Percentiles rank a stretch among this genome's conserved stretches.
These are phyloP conservation scores for Spathaspora hagerdaliae DNA, from an alignment of 805 yeast genomes.

Conservation along the genomic window DNA sequence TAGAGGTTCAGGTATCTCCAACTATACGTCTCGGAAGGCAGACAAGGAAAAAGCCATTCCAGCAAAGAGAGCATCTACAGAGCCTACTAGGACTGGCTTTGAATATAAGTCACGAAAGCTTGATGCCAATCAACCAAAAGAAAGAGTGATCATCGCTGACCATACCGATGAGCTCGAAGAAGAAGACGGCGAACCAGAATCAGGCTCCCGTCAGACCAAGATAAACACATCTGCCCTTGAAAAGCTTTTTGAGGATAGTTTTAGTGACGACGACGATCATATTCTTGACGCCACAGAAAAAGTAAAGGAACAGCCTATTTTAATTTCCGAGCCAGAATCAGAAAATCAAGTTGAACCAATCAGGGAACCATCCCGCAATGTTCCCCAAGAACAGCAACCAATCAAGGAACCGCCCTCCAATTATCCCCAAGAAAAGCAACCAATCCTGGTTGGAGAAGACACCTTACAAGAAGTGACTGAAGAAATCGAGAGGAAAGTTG, in stretches of 20 bases:
- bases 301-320: conserved; percentile 10
- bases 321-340: conserved; percentile 1
- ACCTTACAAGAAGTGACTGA: conserved; percentile 3
- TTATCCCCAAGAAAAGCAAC: conserved; percentile 1
- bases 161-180: conserved; percentile 9
- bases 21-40: conserved; percentile 17
- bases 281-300: neutral
- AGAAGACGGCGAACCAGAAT: conserved; percentile 4
- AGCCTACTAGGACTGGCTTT: conserved; percentile 11
- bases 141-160: conserved; percentile 32
- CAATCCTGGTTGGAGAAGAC: neutral
- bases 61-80: conserved; percentile 10
- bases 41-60: conserved; percentile 3
- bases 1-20: conserved; percentile 8
- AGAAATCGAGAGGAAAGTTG: conserved; percentile 22
- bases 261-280: conserved; percentile 11
- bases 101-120: conserved; percentile 36
- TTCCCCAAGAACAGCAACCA: conserved; percentile 1
- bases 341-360: conserved; percentile 1
- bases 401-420: neutral
- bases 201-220: neutral
- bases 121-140: conserved; percentile 26
- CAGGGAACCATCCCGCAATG: neutral
- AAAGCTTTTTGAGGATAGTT: conserved; percentile 26
- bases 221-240: conserved; percentile 20